Percentiles rank a stretch among this genome's conserved stretches.
phyloP scores from a whole-genome alignment of 345 rosid species.

The Sonneratia caseolaris region DNA sequence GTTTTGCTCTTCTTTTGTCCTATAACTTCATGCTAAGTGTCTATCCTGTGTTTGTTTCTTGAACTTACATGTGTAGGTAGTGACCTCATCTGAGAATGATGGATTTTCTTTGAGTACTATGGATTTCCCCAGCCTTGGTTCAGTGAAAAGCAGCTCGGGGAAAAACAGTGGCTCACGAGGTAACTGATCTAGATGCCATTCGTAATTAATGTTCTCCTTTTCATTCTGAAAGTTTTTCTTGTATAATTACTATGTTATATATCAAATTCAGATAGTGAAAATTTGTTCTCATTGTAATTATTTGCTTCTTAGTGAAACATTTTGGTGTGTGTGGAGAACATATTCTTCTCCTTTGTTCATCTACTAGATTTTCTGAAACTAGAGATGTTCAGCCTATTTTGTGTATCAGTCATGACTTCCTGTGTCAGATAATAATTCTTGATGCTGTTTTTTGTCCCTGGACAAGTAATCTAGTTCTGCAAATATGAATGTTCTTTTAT shows the following conservation, averaged over 20 bases:
- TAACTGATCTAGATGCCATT: conserved; percentile 16
- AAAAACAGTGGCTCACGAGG: conserved; percentile 57
- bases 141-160: conserved; percentile 55
- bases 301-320: neutral
- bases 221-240: neutral
- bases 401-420: neutral
- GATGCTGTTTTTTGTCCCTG: neutral
- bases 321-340: neutral
- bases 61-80: conserved; percentile 42
- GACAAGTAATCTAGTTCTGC: neutral
- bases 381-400: neutral
- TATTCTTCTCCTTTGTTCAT: neutral
- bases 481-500: too few species aligned
- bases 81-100: conserved; percentile 46
- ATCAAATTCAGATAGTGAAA: neutral
- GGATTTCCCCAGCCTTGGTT: conserved; percentile 91
- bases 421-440: neutral
- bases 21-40: neutral
- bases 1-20: neutral
- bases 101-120: conserved; percentile 79
- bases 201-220: neutral
- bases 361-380: neutral
- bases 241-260: too few species aligned
- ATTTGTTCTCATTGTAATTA: neutral
- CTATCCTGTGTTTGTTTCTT: neutral